phyloP scores from a whole-genome alignment of 257 asterid species.

The Hygrophila difformis region DNA sequence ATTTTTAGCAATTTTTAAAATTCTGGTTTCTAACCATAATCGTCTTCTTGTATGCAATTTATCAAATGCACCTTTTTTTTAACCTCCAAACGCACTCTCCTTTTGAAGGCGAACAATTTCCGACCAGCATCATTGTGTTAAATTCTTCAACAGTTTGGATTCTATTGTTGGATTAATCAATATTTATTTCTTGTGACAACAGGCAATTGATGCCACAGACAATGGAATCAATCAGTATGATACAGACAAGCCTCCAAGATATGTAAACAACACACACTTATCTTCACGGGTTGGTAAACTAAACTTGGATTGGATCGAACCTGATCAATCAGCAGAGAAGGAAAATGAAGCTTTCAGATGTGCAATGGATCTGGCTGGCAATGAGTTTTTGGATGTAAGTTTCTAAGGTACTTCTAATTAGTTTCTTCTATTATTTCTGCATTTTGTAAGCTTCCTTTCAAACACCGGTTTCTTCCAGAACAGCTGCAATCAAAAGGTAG shows the following conservation, averaged over 20 bases:
- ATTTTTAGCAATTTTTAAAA: too few species aligned
- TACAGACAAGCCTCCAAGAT: conserved; percentile 77
- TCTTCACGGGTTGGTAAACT: conserved; percentile 81
- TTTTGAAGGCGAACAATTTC: too few species aligned
- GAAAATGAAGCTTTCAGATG: conserved; percentile 74
- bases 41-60: too few species aligned
- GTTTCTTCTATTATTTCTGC: not conserved
- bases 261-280: conserved; percentile 65
- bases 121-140: too few species aligned
- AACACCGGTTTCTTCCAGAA: too few species aligned
- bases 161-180: too few species aligned
- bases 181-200: not conserved
- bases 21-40: too few species aligned
- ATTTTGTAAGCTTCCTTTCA: too few species aligned
- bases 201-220: conserved; percentile 90
- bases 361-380: conserved; percentile 78
- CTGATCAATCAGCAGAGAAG: conserved; percentile 75
- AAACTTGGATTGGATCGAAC: conserved; percentile 82
- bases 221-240: conserved; percentile 86
- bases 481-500: too few species aligned
- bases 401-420: not conserved
- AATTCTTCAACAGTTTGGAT: too few species aligned
- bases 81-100: too few species aligned
- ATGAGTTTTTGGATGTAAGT: conserved; percentile 75
- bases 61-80: too few species aligned